These are phyloP conservation scores for Paramecium sonneborni DNA, from an alignment of 73 alveolate species.

Conservation along the genomic window DNA sequence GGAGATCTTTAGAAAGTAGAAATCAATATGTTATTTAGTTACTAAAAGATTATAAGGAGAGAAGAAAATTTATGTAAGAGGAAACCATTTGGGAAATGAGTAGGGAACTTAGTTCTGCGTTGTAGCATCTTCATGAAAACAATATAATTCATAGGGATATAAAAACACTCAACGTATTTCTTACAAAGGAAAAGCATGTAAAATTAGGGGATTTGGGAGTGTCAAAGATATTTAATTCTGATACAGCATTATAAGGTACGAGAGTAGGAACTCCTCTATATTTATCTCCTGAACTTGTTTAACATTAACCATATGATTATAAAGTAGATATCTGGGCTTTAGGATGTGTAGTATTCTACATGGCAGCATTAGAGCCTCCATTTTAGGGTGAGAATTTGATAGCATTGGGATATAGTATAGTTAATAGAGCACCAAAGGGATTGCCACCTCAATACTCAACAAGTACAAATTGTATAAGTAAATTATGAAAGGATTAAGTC, in stretches of 20 bases:
- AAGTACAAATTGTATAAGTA: slow-evolving; percentile 8
- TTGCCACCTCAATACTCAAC: slow-evolving; percentile 74
- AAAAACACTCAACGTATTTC: slow-evolving; percentile 91
- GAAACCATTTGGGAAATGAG: slow-evolving; percentile 91
- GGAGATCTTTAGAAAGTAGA: slow-evolving; percentile 93
- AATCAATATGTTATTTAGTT: slow-evolving; percentile 18
- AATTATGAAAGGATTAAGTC: neutral
- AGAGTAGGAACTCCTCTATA: slow-evolving; percentile 99
- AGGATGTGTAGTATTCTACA: slow-evolving; percentile 93
- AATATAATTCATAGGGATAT: slow-evolving; percentile 97
- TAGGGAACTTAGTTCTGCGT: slow-evolving; percentile 85
- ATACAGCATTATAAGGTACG: slow-evolving; percentile 86
- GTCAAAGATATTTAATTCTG: slow-evolving; percentile 84
- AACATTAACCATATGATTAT: slow-evolving; percentile 94
- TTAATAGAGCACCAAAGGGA: slow-evolving; percentile 85
- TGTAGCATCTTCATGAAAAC: slow-evolving; percentile 89
- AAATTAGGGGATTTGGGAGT: slow-evolving; percentile 98
- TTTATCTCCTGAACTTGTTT: slow-evolving; percentile 95
- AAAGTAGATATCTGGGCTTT: slow-evolving; percentile 98
- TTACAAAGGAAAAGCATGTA: slow-evolving; percentile 69
- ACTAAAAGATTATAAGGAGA: slow-evolving; percentile 61
- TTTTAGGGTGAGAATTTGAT: slow-evolving; percentile 94
- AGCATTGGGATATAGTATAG: slow-evolving; percentile 90
- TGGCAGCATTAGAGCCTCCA: slow-evolving; percentile 95
- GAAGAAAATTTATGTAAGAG: slow-evolving; percentile 72